These are phyloP conservation scores for Chaetomium globosum DNA, from an alignment of 2,329 filamentous ascomycete genomes.

Conservation along the genomic window DNA sequence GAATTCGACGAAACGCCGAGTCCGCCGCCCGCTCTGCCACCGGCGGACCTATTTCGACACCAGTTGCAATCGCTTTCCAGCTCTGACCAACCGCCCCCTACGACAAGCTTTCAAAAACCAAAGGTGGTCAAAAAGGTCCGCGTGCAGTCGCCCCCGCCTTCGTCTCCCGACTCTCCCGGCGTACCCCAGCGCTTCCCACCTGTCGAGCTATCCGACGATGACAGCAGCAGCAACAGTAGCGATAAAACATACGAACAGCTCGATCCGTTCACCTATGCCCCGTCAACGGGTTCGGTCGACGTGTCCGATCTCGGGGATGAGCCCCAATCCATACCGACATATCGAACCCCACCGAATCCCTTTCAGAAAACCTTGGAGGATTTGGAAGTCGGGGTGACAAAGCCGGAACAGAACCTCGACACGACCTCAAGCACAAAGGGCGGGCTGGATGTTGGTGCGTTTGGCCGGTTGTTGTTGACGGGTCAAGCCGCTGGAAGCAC, in stretches of 20 bases:
- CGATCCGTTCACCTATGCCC: slow-evolving; percentile 42
- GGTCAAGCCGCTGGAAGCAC: slow-evolving; percentile 57
- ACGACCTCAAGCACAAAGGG: slow-evolving; percentile 44
- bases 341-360: slow-evolving; percentile 51
- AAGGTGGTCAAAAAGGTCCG: slow-evolving; percentile 69
- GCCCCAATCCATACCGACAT: slow-evolving; percentile 36
- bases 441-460: slow-evolving; percentile 74
- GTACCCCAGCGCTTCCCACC: slow-evolving; percentile 40
- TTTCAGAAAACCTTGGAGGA: slow-evolving; percentile 61
- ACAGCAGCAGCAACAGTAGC: slow-evolving; percentile 34
- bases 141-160: slow-evolving; percentile 65
- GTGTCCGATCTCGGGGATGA: slow-evolving; percentile 38
- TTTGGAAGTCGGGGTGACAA: slow-evolving; percentile 46
- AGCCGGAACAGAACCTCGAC: slow-evolving; percentile 43
- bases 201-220: slow-evolving; percentile 38
- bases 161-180: slow-evolving; percentile 57
- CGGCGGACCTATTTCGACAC: slow-evolving; percentile 40
- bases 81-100: slow-evolving; percentile 41
- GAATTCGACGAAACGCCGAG: slow-evolving; percentile 24
- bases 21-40: slow-evolving; percentile 36
- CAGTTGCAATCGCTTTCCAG: slow-evolving; percentile 41
- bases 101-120: slow-evolving; percentile 45
- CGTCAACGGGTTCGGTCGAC: slow-evolving; percentile 36
- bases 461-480: slow-evolving; percentile 74
- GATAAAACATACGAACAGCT: slow-evolving; percentile 38